These are phyloP conservation scores for Boletus reticulatus DNA, from an alignment of 768 basidiomycete species.

Conservation along the genomic window DNA sequence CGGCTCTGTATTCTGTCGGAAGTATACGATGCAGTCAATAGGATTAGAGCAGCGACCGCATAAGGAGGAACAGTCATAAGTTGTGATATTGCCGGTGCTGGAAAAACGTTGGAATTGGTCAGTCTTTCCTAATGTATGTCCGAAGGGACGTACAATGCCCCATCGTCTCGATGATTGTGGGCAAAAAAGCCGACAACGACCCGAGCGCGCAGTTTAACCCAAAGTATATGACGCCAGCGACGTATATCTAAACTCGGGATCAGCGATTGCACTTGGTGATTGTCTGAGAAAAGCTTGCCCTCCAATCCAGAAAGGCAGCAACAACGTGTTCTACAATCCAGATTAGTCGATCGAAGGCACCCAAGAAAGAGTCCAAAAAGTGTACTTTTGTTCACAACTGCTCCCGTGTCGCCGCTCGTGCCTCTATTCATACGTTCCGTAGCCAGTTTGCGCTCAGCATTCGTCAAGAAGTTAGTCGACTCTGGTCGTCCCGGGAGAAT, in stretches of 20 bases:
- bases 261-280: neutral
- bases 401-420: constrained; percentile 40
- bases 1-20: constrained; percentile 47
- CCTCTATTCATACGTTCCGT: constrained; percentile 40
- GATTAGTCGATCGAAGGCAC: neutral
- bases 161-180: constrained; percentile 53
- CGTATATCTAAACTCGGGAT: constrained; percentile 34
- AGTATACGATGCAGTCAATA: constrained; percentile 35
- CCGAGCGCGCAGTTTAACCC: constrained; percentile 47
- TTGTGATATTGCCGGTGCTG: constrained; percentile 45
- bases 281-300: constrained; percentile 18
- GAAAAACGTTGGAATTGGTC: neutral
- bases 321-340: constrained; percentile 36
- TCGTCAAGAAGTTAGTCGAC: constrained; percentile 33
- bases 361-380: neutral
- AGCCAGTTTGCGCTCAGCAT: constrained; percentile 32
- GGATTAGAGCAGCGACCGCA: constrained; percentile 39
- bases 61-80: constrained; percentile 56
- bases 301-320: constrained; percentile 48
- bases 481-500: constrained; percentile 33
- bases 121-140: neutral
- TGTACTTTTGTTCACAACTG: constrained; percentile 40
- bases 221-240: constrained; percentile 48
- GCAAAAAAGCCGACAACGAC: constrained; percentile 52
- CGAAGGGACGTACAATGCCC: constrained; percentile 38